Conservation (phyloP, 2,329 filamentous ascomycete genomes). For the Aureobasidium lini region DNA sequence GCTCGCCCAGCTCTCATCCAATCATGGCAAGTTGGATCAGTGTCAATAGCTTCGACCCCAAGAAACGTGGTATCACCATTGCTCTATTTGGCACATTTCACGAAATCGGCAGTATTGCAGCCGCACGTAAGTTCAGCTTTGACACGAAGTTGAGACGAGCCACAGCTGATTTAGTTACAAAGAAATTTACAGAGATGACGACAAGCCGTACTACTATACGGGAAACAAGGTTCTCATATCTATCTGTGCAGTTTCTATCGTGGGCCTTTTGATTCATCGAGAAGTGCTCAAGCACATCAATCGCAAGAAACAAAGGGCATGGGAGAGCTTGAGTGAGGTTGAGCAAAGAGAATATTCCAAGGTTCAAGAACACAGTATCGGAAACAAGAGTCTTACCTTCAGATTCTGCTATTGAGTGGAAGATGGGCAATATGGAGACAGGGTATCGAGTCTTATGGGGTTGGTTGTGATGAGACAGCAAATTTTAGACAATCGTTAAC, state of each 20-base stretch:
- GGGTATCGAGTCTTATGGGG: too few relatives aligned
- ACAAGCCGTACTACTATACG: slow-evolving; percentile 49
- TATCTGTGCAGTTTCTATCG: slow-evolving; percentile 42
- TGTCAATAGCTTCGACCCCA: slow-evolving; percentile 44
- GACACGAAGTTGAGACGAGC: too few relatives aligned
- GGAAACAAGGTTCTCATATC: slow-evolving; percentile 53
- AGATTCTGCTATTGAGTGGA: neutral
- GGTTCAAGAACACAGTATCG: slow-evolving; percentile 23
- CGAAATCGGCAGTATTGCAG: slow-evolving; percentile 37
- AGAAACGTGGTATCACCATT: slow-evolving; percentile 42
- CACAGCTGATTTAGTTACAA: neutral
- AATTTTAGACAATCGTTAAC: too few relatives aligned
- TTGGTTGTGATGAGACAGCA: too few relatives aligned
- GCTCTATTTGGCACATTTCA: slow-evolving; percentile 44
- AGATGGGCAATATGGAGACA: too few relatives aligned
- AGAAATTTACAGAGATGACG: slow-evolving; percentile 45
- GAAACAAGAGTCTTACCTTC: slow-evolving; percentile 3
- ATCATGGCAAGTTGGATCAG: slow-evolving; percentile 45
- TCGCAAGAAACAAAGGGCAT: slow-evolving; percentile 40
- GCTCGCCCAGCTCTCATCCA: slow-evolving; percentile 50
- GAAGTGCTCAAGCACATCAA: slow-evolving; percentile 40
- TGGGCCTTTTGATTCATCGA: slow-evolving; percentile 44
- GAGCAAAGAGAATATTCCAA: slow-evolving; percentile 41
- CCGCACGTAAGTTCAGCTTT: neutral
- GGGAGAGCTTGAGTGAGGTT: slow-evolving; percentile 39